Evolutionary conservation across 225 moss, liverwort and hornwort genomes (phyloP).

Genomic region (Physcomitrium patens): DNA sequence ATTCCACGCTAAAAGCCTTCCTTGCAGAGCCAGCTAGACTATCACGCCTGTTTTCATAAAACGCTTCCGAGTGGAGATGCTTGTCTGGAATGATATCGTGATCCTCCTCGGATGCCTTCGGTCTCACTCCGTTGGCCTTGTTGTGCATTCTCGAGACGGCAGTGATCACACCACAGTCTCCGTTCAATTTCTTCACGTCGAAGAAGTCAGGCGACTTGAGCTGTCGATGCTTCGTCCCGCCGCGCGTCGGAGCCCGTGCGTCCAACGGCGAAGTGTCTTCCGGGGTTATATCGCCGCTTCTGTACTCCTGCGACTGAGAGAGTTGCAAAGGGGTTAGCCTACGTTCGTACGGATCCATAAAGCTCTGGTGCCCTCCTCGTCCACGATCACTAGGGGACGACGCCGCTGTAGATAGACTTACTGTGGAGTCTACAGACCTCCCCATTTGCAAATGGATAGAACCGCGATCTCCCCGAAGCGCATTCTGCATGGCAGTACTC

Average conservation of each 20-base stretch:
- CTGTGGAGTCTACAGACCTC: slow-evolving; percentile 52
- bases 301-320: slow-evolving; percentile 44
- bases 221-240: slow-evolving; percentile 43
- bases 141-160: slow-evolving; percentile 47
- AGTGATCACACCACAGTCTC: slow-evolving; percentile 56
- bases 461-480: slow-evolving; percentile 36
- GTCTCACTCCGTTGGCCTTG: slow-evolving; percentile 16
- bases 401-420: slow-evolving; percentile 41
- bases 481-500: slow-evolving; percentile 28
- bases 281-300: slow-evolving; percentile 46
- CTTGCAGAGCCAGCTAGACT: slow-evolving; percentile 41
- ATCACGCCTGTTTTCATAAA: slow-evolving; percentile 33
- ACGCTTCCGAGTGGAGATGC: slow-evolving; percentile 5
- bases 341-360: slow-evolving; percentile 27
- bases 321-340: slow-evolving; percentile 39
- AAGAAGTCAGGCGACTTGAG: slow-evolving; percentile 63
- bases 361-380: slow-evolving; percentile 34
- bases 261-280: slow-evolving; percentile 56
- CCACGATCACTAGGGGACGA: slow-evolving; percentile 30
- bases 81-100: slow-evolving; percentile 18
- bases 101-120: slow-evolving; percentile 31
- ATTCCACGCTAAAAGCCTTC: slow-evolving; percentile 38
- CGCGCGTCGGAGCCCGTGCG: slow-evolving; percentile 36
- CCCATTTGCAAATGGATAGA: slow-evolving; percentile 43
- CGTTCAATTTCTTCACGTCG: slow-evolving; percentile 51